A percentile compares a stretch with the other conserved stretches of the same genome.
Conservation (phyloP, 2,329 filamentous ascomycete genomes). For the Sclerotinia minor region DNA sequence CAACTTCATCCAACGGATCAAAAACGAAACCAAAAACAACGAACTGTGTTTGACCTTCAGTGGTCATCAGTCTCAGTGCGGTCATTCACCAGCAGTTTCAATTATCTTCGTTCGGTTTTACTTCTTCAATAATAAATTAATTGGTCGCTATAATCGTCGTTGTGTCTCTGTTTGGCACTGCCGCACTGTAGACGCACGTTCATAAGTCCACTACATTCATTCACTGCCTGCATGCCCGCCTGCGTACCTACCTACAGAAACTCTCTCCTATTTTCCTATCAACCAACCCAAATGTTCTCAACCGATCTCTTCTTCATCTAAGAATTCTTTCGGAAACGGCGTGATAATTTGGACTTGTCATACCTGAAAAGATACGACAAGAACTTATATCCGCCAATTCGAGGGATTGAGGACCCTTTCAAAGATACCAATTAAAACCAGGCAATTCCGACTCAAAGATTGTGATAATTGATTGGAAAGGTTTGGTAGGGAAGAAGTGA, state of each 20-base stretch:
- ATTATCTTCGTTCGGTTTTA: constrained; percentile 1
- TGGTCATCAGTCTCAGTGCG: neutral
- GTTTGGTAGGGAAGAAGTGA: neutral
- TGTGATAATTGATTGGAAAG: neutral
- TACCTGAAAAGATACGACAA: neutral
- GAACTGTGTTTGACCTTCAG: neutral
- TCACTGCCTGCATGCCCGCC: neutral
- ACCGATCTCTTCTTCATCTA: neutral
- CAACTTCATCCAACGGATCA: too few species aligned
- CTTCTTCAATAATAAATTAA: constrained; percentile 9
- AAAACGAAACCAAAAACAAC: neutral
- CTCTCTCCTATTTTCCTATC: constrained; percentile 22
- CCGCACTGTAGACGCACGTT: constrained; percentile 27
- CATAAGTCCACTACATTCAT: constrained; percentile 26
- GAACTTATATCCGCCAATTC: neutral
- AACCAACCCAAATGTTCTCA: neutral
- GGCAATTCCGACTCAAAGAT: neutral
- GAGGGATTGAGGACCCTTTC: neutral
- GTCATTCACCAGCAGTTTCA: constrained; percentile 2
- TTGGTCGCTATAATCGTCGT: constrained; percentile 11
- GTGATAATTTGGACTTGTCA: neutral
- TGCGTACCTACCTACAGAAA: constrained; percentile 7
- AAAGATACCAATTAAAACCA: neutral
- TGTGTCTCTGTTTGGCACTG: constrained; percentile 17
- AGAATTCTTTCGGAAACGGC: neutral